Base-by-base conservation (phyloP, 352 stramenopile genomes). In the Aphanomyces invadans region DNA sequence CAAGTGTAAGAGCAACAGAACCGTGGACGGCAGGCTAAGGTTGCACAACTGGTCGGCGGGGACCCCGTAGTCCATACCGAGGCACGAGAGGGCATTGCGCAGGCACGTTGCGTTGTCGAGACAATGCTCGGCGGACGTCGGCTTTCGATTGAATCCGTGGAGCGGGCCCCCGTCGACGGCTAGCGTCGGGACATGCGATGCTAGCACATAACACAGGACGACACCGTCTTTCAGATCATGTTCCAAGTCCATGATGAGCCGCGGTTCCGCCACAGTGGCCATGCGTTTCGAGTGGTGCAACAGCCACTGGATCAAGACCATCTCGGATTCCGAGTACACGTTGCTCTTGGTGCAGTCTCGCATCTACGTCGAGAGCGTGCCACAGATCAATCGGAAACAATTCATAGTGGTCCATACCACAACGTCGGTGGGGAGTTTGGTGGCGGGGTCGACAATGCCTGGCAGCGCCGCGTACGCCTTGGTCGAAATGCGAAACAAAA, bases 301-400 rank as follows among this genome's bases (percentile, higher is more conserved):
- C 7, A 97, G 67, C 93, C 93, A 98, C 62, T 96, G 84, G 1
- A 98, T 66, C 1, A 98, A 61, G 23, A 97, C 81, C 73, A 92
- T 86, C 60, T 98, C 93, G 1, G 84, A 74, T 32, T 97, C 83
- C 31, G 86, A 96, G 66, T 96, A 97, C 3, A 98, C 73, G 63
- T 98, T 98, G 32, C 86, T 97, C 1, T 83, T 69, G 74, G 76
- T 60, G 44, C 60, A 67, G 32, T 67, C 60, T 15, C 60, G 49
- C 25, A 33, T 44, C 63, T 65, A 70, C n/a, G n/a, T n/a, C n/a
- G n/a, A n/a, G n/a, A n/a, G n/a, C n/a, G n/a, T n/a, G n/a, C n/a
- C n/a, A n/a, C n/a, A n/a, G n/a, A n/a, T n/a, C n/a, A n/a, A n/a
- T n/a, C n/a, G n/a, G n/a, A 1, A 65, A 49, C 17, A 48, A 7